Conservation (phyloP, 352 stramenopile genomes). For the Globisporangium megalacanthum region DNA sequence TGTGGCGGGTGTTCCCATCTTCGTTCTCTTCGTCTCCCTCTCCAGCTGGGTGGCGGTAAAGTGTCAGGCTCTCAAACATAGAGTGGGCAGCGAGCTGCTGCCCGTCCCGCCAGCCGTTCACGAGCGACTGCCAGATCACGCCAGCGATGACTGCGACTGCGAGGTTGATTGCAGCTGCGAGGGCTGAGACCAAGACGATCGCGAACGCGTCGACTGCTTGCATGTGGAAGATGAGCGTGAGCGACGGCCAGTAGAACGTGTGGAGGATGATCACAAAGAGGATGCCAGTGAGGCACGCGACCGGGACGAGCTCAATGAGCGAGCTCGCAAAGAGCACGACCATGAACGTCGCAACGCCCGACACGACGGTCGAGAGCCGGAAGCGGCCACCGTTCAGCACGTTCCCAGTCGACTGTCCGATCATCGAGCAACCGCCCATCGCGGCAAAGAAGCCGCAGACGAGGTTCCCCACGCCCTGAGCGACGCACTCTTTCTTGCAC, state of each 20-base stretch:
- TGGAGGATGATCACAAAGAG: constrained; percentile 86
- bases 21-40: not conserved
- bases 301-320: constrained; percentile 80
- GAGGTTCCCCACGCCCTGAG: constrained; percentile 90
- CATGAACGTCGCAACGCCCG: constrained; percentile 59
- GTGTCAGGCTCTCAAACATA: constrained; percentile 24
- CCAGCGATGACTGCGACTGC: constrained; percentile 81
- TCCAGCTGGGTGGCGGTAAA: constrained; percentile 18
- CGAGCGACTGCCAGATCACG: constrained; percentile 79
- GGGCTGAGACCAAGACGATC: constrained; percentile 82
- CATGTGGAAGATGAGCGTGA: constrained; percentile 73
- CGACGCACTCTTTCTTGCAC: constrained; percentile 77
- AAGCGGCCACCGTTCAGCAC: constrained; percentile 78
- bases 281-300: constrained; percentile 82
- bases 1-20: not conserved
- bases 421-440: constrained; percentile 93
- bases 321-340: constrained; percentile 80
- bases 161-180: constrained; percentile 84
- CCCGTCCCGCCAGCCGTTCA: constrained; percentile 79
- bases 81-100: constrained; percentile 33
- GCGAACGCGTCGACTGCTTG: constrained; percentile 60
- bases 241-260: constrained; percentile 89
- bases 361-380: constrained; percentile 62
- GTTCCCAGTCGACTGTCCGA: constrained; percentile 91
- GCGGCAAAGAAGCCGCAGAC: constrained; percentile 87